phyloP scores from a whole-genome alignment of 1,284 basidiomycete species.

The Ceratobasidium sp. region DNA sequence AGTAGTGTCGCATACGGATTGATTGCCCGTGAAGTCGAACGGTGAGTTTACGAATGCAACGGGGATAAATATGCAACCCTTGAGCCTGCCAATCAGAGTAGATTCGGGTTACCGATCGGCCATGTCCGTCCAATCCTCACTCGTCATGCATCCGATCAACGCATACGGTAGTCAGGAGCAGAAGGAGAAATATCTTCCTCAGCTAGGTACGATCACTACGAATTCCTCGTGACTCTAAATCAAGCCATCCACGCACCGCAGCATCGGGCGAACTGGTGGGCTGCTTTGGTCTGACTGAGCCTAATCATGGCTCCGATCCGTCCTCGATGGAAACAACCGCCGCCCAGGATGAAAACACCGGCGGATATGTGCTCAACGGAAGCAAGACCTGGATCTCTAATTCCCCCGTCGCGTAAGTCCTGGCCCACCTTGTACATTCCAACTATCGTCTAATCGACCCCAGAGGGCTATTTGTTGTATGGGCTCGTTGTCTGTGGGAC shows the following conservation, averaged over 20 bases:
- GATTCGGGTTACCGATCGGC: conserved; percentile 96
- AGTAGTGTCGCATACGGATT: conserved; percentile 92
- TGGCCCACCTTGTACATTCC: neutral
- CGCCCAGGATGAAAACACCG: conserved; percentile 69
- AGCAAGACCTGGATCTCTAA: conserved; percentile 98
- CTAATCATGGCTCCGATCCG: conserved; percentile 95
- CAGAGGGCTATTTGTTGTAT: conserved; percentile 87
- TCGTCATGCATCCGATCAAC: conserved; percentile 98
- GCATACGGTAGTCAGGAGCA: conserved; percentile 90
- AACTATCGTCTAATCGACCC: conserved; percentile 8
- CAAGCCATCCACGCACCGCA: conserved; percentile 45
- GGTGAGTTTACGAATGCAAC: conserved; percentile 55
- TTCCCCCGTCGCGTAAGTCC: conserved; percentile 78
- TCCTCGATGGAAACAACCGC: conserved; percentile 93
- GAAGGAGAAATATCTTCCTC: conserved; percentile 89
- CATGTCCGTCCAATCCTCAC: conserved; percentile 94
- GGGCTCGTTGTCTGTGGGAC: conserved; percentile 97
- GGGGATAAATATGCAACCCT: conserved; percentile 8
- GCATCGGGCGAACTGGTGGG: conserved; percentile 89
- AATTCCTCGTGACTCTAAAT: neutral
- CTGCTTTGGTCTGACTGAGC: conserved; percentile 95
- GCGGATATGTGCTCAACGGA: conserved; percentile 86
- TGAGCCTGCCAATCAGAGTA: conserved; percentile 58
- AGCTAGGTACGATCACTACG: conserved; percentile 61
- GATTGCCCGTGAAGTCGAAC: conserved; percentile 91